Evolutionary conservation across 768 basidiomycete genomes (phyloP).

Genomic region (Amanita pseudoporphyria): DNA sequence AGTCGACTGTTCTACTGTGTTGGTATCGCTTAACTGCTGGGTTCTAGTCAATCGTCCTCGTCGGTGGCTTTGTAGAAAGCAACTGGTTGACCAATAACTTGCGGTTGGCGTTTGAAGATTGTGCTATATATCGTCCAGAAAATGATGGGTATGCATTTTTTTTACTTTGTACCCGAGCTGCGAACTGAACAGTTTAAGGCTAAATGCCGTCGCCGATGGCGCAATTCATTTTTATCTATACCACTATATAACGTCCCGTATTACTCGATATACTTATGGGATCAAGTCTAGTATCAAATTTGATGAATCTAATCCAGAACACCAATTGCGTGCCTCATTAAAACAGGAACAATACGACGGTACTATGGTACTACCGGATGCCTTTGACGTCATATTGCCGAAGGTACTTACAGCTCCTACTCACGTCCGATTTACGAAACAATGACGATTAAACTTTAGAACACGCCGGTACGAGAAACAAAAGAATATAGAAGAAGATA

Average conservation of each 20-base stretch:
- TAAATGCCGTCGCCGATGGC: slow-evolving; percentile 24
- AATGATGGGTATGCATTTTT: background rate
- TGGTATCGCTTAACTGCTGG: background rate
- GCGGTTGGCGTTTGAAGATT: background rate
- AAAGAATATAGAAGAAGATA: slow-evolving; percentile 15
- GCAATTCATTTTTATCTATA: slow-evolving; percentile 20
- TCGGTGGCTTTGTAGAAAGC: slow-evolving; percentile 6
- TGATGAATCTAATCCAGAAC: slow-evolving; percentile 14
- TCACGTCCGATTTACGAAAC: background rate
- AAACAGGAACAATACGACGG: slow-evolving; percentile 11
- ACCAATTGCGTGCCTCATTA: slow-evolving; percentile 10
- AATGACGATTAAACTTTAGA: slow-evolving; percentile 5
- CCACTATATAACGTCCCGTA: slow-evolving; percentile 17
- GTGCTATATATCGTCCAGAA: slow-evolving; percentile 2
- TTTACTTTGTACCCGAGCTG: background rate
- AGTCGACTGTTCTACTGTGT: background rate
- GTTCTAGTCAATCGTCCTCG: slow-evolving; percentile 2
- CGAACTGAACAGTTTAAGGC: slow-evolving; percentile 10
- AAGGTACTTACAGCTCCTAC: slow-evolving; percentile 5
- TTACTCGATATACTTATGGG: slow-evolving; percentile 19
- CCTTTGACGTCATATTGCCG: slow-evolving; percentile 12
- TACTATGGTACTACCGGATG: slow-evolving; percentile 9
- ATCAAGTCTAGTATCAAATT: slow-evolving; percentile 13
- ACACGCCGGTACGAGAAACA: slow-evolving; percentile 13
- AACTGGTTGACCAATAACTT: slow-evolving; percentile 3